A percentile compares a stretch with the other conserved stretches of the same genome.
Evolutionary conservation across 1,139 yeast genomes (phyloP).

Genomic region (Candida pseudocylindracea): DNA sequence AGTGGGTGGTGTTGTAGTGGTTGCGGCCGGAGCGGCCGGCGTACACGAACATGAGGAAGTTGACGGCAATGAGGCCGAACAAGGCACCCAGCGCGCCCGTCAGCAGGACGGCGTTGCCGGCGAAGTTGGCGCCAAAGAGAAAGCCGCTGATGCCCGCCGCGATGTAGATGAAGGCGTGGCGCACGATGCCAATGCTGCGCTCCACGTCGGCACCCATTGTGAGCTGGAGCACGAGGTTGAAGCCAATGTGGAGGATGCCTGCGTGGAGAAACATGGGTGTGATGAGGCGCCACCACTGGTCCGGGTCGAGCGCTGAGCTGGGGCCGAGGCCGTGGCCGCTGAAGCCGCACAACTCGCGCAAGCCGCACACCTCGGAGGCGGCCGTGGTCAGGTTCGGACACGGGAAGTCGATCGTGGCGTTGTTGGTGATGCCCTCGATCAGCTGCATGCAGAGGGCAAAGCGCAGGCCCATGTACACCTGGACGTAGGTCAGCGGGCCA

Average conservation of each 20-base stretch:
- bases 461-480: slow-evolving; percentile 51
- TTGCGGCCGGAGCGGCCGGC: slow-evolving; percentile 26
- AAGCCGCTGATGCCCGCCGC: slow-evolving; percentile 49
- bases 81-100: slow-evolving; percentile 63
- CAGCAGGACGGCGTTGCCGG: slow-evolving; percentile 48
- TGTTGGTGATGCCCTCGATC: slow-evolving; percentile 27
- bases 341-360: slow-evolving; percentile 41
- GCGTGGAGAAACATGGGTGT: slow-evolving; percentile 62
- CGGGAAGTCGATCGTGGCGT: slow-evolving; percentile 25
- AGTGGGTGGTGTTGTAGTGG: slow-evolving; percentile 19
- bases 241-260: slow-evolving; percentile 46
- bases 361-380: slow-evolving; percentile 30
- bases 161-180: slow-evolving; percentile 34
- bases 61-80: slow-evolving; percentile 48
- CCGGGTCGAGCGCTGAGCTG: slow-evolving; percentile 10
- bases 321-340: slow-evolving; percentile 11
- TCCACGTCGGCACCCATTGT: slow-evolving; percentile 40
- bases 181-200: slow-evolving; percentile 28
- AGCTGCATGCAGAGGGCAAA: slow-evolving; percentile 53
- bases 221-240: slow-evolving; percentile 40
- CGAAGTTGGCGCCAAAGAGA: slow-evolving; percentile 46
- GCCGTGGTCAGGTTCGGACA: slow-evolving; percentile 47
- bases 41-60: slow-evolving; percentile 32
- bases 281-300: slow-evolving; percentile 52
- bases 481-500: slow-evolving; percentile 52